Conservation (phyloP, 2,329 filamentous ascomycete genomes). For the Endothia cerciana region DNA sequence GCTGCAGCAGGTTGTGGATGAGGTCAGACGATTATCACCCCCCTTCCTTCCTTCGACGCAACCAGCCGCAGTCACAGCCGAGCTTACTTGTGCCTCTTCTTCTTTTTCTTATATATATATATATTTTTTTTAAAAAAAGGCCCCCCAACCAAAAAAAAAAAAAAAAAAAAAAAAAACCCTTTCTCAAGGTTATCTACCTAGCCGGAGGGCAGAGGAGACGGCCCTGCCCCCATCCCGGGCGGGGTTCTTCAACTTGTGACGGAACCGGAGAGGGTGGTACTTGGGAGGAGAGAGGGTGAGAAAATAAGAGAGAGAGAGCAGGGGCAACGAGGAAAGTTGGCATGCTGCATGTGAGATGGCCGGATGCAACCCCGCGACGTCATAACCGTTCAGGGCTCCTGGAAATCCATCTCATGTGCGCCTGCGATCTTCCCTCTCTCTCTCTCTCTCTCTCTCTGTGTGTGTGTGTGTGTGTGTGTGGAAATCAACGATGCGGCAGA, state of each 20-base stretch:
- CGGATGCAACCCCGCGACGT: constrained; percentile 14
- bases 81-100: too few species aligned
- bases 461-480: background rate
- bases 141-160: background rate
- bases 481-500: background rate
- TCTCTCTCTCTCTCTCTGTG: background rate
- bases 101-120: too few species aligned
- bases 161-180: background rate
- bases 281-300: background rate
- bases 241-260: too few species aligned
- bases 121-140: too few species aligned
- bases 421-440: background rate
- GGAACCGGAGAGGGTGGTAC: background rate
- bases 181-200: too few species aligned
- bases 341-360: constrained; percentile 1
- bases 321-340: constrained; percentile 3
- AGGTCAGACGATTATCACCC: constrained; percentile 6
- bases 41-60: constrained; percentile 4
- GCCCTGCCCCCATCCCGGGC: too few species aligned
- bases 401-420: too few species aligned
- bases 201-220: too few species aligned
- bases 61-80: background rate
- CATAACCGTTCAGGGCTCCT: background rate
- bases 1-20: background rate
- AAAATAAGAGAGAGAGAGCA: background rate